Evolutionary conservation across 2,329 filamentous ascomycete genomes (phyloP).

Genomic region (Emmonsia crescens): DNA sequence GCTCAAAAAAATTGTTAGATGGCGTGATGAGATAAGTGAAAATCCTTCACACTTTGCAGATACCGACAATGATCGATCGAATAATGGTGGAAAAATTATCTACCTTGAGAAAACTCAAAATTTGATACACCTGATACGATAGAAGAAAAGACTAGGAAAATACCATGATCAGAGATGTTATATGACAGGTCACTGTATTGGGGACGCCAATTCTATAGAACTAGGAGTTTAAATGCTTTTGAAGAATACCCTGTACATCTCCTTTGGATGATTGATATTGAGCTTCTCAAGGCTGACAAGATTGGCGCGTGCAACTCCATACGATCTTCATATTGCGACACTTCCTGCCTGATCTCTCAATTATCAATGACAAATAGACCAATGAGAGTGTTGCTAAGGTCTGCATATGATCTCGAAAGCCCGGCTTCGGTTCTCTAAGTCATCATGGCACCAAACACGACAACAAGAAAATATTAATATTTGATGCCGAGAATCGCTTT

Average conservation of each 20-base stretch:
- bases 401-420: too few species aligned
- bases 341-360: too few species aligned
- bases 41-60: conserved; percentile 36
- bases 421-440: too few species aligned
- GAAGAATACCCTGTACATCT: conserved; percentile 35
- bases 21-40: conserved; percentile 30
- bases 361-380: too few species aligned
- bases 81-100: conserved; percentile 27
- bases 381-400: too few species aligned
- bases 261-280: conserved; percentile 45
- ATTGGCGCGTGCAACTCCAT: too few species aligned
- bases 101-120: conserved; percentile 11
- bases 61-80: conserved; percentile 35
- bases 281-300: too few species aligned
- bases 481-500: too few species aligned
- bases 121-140: conserved; percentile 11
- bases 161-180: conserved; percentile 21
- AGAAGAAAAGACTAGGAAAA: conserved; percentile 14
- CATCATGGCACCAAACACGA: too few species aligned
- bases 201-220: conserved; percentile 23
- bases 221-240: conserved; percentile 45
- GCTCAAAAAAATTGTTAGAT: conserved; percentile 44
- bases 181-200: conserved; percentile 32
- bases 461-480: too few species aligned
- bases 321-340: background rate